A percentile compares a stretch with the other conserved stretches of the same genome.
phyloP scores from a whole-genome alignment of 2,329 filamentous ascomycete species.

The Calonectria pseudoreteaudii region DNA sequence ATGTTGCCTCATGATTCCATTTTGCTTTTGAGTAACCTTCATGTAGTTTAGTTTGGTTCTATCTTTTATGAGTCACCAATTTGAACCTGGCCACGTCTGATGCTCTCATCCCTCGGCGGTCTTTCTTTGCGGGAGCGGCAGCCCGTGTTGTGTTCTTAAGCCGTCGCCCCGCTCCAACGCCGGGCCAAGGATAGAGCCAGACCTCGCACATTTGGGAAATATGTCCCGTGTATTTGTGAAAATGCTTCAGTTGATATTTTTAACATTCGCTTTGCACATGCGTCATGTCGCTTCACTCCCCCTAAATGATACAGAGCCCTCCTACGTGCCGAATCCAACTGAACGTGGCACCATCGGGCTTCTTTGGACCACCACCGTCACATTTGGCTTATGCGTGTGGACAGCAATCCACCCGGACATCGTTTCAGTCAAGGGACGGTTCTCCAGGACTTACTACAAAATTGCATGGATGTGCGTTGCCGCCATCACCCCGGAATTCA shows the following conservation, averaged over 20 bases:
- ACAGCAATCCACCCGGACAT: background rate
- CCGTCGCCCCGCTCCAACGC: background rate
- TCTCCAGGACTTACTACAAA: no score
- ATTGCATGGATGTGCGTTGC: background rate
- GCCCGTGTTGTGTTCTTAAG: background rate
- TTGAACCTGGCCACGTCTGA: no score
- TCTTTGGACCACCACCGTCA: background rate
- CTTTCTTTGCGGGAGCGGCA: no score
- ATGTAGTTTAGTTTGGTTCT: background rate
- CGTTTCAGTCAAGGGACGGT: background rate
- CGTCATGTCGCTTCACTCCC: background rate
- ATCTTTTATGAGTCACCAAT: background rate
- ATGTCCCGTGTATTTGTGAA: background rate
- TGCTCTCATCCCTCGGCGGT: no score
- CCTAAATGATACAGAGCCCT: background rate
- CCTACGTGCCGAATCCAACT: background rate
- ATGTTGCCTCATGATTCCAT: no score
- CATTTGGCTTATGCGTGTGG: background rate
- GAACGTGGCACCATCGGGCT: background rate
- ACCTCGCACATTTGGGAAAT: background rate
- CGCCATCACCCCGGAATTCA: background rate
- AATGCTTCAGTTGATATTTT: background rate
- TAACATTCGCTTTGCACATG: background rate
- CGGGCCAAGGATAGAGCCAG: background rate
- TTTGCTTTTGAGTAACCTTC: background rate